phyloP scores from a whole-genome alignment of 2,329 filamentous ascomycete species.

The Leptographium wingfieldii region DNA sequence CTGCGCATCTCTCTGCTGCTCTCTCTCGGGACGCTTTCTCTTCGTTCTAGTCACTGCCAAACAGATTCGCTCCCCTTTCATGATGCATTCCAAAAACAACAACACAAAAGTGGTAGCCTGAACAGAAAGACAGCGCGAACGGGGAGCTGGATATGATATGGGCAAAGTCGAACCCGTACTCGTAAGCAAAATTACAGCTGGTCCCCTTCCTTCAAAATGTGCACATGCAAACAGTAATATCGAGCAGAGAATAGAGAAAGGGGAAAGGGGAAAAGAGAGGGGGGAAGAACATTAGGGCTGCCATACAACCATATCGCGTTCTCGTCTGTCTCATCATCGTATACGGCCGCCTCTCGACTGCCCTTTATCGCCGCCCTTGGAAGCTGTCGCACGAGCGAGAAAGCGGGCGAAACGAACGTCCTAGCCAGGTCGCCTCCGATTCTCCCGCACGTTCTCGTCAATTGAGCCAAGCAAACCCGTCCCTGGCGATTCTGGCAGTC shows the following conservation, averaged over 20 bases:
- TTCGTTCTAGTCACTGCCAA: not conserved
- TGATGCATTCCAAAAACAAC: not conserved
- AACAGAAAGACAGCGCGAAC: not conserved
- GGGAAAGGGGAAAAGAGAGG: not conserved
- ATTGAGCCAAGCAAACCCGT: constrained; percentile 17
- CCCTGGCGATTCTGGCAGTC: constrained; percentile 14
- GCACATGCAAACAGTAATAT: not conserved
- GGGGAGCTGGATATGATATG: not conserved
- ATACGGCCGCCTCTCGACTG: not conserved
- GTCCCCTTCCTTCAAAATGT: not conserved
- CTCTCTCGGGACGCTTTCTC: not conserved
- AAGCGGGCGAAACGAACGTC: not conserved
- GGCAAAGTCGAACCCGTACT: not conserved
- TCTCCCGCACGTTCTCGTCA: constrained; percentile 4
- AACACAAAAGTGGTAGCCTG: not conserved
- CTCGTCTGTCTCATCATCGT: constrained; percentile 7
- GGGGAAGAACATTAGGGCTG: not conserved
- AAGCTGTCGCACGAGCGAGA: not conserved
- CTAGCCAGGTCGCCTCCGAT: not conserved
- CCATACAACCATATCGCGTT: not conserved
- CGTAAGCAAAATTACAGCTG: not conserved
- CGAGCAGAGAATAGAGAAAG: not conserved
- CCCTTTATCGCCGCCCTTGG: not conserved
- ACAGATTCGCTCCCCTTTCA: constrained; percentile 1
- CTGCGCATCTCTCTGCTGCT: not conserved